These are phyloP conservation scores for Exophiala sideris DNA, from an alignment of 2,329 filamentous ascomycete species.

Conservation along the genomic window DNA sequence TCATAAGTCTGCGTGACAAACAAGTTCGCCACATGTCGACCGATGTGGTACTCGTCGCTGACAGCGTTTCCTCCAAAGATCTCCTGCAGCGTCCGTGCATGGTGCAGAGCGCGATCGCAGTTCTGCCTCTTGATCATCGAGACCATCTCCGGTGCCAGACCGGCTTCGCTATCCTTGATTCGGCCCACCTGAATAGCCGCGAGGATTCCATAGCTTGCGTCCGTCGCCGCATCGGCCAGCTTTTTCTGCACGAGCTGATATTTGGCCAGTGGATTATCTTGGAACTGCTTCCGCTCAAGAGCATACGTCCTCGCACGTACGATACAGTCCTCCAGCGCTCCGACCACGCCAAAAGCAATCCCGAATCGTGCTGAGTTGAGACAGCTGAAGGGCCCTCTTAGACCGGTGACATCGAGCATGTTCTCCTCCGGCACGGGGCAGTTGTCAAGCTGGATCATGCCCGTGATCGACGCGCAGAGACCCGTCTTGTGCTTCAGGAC, in stretches of 20 bases:
- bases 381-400: constrained; percentile 86
- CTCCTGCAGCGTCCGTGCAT: constrained; percentile 82
- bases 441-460: constrained; percentile 94
- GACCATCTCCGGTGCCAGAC: constrained; percentile 91
- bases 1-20: constrained; percentile 98
- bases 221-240: constrained; percentile 84
- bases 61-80: constrained; percentile 98
- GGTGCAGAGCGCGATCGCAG: constrained; percentile 80
- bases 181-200: constrained; percentile 86
- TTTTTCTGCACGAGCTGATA: constrained; percentile 99
- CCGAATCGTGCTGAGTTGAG: constrained; percentile 91
- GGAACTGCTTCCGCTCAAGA: constrained; percentile 91
- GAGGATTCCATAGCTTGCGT: constrained; percentile 82
- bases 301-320: constrained; percentile 76
- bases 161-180: constrained; percentile 79
- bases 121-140: constrained; percentile 95
- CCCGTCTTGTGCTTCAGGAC: constrained; percentile 93
- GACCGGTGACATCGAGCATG: constrained; percentile 87
- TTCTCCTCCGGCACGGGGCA: constrained; percentile 84
- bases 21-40: constrained; percentile 88
- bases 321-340: constrained; percentile 89
- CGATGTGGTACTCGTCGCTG: constrained; percentile 94
- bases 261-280: constrained; percentile 86
- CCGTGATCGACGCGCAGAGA: constrained; percentile 86
- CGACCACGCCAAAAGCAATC: constrained; percentile 90